Conservation (phyloP, 257 asterid genomes). For the Capsicum rhomboideum region DNA sequence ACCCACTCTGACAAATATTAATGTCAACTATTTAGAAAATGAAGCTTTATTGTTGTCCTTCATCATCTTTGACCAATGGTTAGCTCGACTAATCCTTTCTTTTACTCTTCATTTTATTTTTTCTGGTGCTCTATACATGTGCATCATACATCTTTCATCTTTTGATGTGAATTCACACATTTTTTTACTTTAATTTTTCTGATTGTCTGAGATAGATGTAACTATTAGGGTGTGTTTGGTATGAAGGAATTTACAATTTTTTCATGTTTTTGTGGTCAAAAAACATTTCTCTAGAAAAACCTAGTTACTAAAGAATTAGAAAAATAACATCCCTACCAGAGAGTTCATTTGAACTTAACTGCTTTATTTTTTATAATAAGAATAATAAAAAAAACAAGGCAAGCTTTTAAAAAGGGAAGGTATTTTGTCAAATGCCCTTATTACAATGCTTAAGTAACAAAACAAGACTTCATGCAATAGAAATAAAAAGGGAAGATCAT, state of each 20-base stretch:
- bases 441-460: background rate
- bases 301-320: background rate
- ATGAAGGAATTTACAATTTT: no score
- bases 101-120: background rate
- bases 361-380: no score
- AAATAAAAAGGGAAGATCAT: background rate
- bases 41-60: background rate
- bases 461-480: background rate
- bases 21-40: background rate
- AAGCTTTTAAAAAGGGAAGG: background rate
- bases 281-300: background rate
- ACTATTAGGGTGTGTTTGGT: no score
- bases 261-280: background rate
- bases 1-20: background rate
- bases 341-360: no score
- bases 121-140: background rate
- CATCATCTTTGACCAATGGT: slow-evolving; percentile 1
- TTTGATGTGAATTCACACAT: background rate
- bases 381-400: background rate
- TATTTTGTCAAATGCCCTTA: background rate
- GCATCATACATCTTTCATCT: background rate
- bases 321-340: background rate
- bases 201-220: background rate
- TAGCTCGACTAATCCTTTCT: background rate
- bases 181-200: background rate